These are phyloP conservation scores for Fusarium xylarioides DNA, from an alignment of 2,329 filamentous ascomycete genomes.

Conservation along the genomic window DNA sequence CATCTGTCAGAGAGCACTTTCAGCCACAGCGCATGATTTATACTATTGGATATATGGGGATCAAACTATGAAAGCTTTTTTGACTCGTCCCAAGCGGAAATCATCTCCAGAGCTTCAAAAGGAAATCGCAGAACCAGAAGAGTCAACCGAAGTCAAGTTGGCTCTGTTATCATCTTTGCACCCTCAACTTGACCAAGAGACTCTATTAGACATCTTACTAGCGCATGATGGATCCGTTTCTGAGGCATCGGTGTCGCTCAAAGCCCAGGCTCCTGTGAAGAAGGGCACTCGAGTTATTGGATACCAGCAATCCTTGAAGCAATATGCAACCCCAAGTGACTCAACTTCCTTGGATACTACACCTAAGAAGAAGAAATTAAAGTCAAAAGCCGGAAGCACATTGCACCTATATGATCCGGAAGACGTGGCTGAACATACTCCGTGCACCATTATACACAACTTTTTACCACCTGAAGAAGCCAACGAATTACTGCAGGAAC, in stretches of 20 bases:
- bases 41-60: neutral
- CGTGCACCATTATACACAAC: conserved; percentile 92
- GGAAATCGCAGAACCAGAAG: conserved; percentile 61
- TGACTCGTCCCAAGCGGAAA: conserved; percentile 64
- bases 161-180: conserved; percentile 83
- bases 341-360: conserved; percentile 15
- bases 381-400: conserved; percentile 82
- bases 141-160: conserved; percentile 90
- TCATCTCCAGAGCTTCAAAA: conserved; percentile 41
- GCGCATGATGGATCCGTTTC: conserved; percentile 80
- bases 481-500: conserved; percentile 76
- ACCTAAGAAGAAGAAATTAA: conserved; percentile 57
- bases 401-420: conserved; percentile 83
- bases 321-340: conserved; percentile 52
- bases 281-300: conserved; percentile 54
- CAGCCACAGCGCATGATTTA: neutral
- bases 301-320: conserved; percentile 70
- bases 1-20: neutral
- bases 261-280: conserved; percentile 43
- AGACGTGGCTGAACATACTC: conserved; percentile 84
- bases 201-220: conserved; percentile 80
- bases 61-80: conserved; percentile 64
- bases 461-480: conserved; percentile 80
- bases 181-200: conserved; percentile 68
- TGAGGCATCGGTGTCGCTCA: conserved; percentile 67